Evolutionary conservation across 1,139 yeast species (phyloP).

Genomic region (Scheffersomyces cryptocercus): DNA sequence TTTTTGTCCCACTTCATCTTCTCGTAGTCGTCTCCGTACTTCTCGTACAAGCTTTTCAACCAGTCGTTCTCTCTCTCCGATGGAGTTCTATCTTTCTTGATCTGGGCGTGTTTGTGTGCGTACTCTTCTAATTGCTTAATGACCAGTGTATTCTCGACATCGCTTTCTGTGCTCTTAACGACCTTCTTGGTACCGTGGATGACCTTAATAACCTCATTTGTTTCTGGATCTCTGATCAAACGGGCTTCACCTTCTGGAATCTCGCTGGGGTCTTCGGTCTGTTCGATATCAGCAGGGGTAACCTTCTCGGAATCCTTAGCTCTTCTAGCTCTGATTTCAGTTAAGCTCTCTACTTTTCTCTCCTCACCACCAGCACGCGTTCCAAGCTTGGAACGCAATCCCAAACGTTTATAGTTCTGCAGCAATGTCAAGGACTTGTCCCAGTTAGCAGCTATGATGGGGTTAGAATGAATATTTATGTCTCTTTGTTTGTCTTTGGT

Average conservation of each 20-base stretch:
- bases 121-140: conserved; percentile 68
- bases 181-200: conserved; percentile 65
- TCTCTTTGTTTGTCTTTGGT: conserved; percentile 68
- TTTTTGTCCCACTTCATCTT: conserved; percentile 93
- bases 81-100: conserved; percentile 54
- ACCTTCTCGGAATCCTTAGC: conserved; percentile 27
- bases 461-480: conserved; percentile 65
- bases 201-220: conserved; percentile 68
- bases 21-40: conserved; percentile 85
- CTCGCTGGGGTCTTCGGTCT: conserved; percentile 52
- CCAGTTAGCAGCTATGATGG: conserved; percentile 89
- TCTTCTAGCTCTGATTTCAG: conserved; percentile 28
- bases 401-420: conserved; percentile 81
- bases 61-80: conserved; percentile 77
- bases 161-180: conserved; percentile 22
- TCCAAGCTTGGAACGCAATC: conserved; percentile 68
- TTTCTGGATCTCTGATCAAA: conserved; percentile 65
- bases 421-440: conserved; percentile 76
- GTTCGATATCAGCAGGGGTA: conserved; percentile 38
- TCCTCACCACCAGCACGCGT: conserved; percentile 70
- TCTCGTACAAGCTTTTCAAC: conserved; percentile 62
- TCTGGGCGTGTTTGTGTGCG: conserved; percentile 52
- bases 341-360: conserved; percentile 44
- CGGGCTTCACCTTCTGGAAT: conserved; percentile 84
- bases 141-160: conserved; percentile 37